These are phyloP conservation scores for Colletotrichum viniferum DNA, from an alignment of 2,329 filamentous ascomycete species.

Conservation along the genomic window DNA sequence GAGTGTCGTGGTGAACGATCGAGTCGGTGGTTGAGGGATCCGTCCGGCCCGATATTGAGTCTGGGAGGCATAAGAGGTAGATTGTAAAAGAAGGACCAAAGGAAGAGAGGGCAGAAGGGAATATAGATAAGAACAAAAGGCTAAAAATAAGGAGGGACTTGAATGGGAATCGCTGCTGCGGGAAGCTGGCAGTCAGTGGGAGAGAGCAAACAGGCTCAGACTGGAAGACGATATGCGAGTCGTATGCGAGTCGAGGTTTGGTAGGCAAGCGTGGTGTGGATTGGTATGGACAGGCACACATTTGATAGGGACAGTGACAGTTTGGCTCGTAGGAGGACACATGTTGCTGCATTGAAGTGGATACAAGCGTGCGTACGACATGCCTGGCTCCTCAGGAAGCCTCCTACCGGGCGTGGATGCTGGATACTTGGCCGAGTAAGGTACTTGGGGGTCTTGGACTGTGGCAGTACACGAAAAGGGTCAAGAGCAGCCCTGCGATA, in stretches of 20 bases:
- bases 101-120: neutral
- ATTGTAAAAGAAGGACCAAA: neutral
- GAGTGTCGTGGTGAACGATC: neutral
- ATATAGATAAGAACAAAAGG: neutral
- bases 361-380: neutral
- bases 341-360: neutral
- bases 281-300: neutral
- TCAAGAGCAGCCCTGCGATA: neutral
- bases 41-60: slow-evolving; percentile 17
- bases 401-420: neutral
- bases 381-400: neutral
- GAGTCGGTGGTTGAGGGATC: slow-evolving; percentile 16
- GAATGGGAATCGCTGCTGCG: slow-evolving; percentile 4
- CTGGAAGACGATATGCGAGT: neutral
- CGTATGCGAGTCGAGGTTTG: neutral
- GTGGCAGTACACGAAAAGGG: neutral
- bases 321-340: neutral
- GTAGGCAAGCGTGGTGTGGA: neutral
- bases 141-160: slow-evolving; percentile 17
- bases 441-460: neutral
- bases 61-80: slow-evolving; percentile 20
- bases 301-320: neutral
- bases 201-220: slow-evolving; percentile 2
- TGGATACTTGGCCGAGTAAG: neutral
- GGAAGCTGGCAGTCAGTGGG: neutral